Conservation (phyloP, 2,329 filamentous ascomycete genomes). For the Aspergillus fumigatiaffinis region DNA sequence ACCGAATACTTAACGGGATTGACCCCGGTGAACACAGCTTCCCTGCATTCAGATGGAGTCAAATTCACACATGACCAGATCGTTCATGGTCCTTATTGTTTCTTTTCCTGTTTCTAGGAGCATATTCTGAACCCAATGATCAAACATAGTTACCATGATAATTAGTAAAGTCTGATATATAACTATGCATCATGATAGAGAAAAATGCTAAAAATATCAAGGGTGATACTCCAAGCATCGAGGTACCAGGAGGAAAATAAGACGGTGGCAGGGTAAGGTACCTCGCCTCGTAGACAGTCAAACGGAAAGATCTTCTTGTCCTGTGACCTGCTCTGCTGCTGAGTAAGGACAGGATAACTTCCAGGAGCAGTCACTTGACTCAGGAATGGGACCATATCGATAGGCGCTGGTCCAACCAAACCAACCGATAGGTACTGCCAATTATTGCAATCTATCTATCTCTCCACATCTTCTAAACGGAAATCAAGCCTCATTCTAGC, state of each 20-base stretch:
- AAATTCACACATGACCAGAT: not conserved
- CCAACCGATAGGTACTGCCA: conserved; percentile 8
- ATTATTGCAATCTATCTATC: conserved; percentile 10
- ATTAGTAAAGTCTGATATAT: not conserved
- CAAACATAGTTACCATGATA: not conserved
- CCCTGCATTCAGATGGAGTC: conserved; percentile 8
- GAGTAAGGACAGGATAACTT: conserved; percentile 11
- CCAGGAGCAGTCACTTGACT: conserved; percentile 18
- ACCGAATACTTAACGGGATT: not conserved
- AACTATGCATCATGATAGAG: conserved; percentile 2
- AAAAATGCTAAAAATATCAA: conserved; percentile 8
- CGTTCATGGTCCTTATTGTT: not conserved
- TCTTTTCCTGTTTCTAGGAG: not conserved
- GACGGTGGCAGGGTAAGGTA: conserved; percentile 8
- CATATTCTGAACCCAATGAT: not conserved
- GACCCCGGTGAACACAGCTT: not conserved
- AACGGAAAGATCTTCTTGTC: conserved; percentile 20
- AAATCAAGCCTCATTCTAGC: conserved; percentile 9
- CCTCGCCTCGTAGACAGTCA: not conserved
- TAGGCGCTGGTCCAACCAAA: conserved; percentile 8
- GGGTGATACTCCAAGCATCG: conserved; percentile 1
- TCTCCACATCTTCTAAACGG: not conserved
- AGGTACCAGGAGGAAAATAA: not conserved
- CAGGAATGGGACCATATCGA: conserved; percentile 15
- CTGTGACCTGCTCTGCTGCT: conserved; percentile 21